Conservation (phyloP, 177 flowering plant species). For the Vitis hybrid region DNA sequence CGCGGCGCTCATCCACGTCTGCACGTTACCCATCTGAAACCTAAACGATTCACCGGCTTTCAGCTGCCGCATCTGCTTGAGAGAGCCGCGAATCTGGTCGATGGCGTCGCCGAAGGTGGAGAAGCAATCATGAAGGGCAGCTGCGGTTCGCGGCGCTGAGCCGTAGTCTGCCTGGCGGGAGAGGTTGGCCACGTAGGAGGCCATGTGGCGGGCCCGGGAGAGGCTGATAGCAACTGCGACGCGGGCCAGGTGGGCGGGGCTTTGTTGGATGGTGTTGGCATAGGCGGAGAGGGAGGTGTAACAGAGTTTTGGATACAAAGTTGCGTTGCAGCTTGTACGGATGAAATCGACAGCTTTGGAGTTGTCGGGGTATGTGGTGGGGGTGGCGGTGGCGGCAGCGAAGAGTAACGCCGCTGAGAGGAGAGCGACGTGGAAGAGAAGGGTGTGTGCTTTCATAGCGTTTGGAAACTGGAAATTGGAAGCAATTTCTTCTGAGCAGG, state of each 20-base stretch:
- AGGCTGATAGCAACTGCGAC: slow-evolving; percentile 61
- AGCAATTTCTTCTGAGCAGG: no score
- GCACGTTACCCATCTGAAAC: slow-evolving; percentile 74
- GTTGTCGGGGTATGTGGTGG: slow-evolving; percentile 8
- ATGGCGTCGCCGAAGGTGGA: slow-evolving; percentile 59
- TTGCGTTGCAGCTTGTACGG: slow-evolving; percentile 68
- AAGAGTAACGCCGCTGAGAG: slow-evolving; percentile 9
- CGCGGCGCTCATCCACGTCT: slow-evolving; percentile 97
- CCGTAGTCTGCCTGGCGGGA: slow-evolving; percentile 33
- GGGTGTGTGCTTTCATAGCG: background rate
- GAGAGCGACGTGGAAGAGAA: slow-evolving; percentile 1
- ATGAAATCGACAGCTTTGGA: slow-evolving; percentile 39
- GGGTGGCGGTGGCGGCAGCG: background rate
- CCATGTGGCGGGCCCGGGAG: slow-evolving; percentile 30
- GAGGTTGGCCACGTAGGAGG: slow-evolving; percentile 42
- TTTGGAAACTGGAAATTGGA: no score
- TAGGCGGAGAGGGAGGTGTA: slow-evolving; percentile 56
- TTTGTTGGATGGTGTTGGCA: slow-evolving; percentile 41
- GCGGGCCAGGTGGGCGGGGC: slow-evolving; percentile 55
- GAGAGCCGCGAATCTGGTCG: slow-evolving; percentile 66
- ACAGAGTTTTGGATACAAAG: slow-evolving; percentile 66
- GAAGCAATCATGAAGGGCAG: slow-evolving; percentile 71
- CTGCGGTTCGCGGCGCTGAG: slow-evolving; percentile 31
- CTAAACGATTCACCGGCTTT: slow-evolving; percentile 35
- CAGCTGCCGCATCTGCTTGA: slow-evolving; percentile 55